Base-by-base conservation (phyloP, 192 early-diverging fungal species). In the Umbelopsis sp. region DNA sequence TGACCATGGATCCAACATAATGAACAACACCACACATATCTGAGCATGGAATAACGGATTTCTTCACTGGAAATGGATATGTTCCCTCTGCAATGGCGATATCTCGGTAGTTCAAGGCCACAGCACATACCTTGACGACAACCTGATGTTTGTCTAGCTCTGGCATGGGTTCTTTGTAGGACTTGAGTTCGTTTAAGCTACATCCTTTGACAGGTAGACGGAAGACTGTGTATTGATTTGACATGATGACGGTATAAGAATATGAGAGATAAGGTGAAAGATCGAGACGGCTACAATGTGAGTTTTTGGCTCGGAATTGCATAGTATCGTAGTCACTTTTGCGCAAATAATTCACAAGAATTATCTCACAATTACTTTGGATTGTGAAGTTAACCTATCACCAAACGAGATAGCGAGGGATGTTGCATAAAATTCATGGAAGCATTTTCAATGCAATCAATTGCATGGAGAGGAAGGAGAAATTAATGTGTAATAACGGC, bases 91-190 rank as follows among this genome's bases (percentile, higher is more conserved):
- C 45, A 17, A 73, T 59, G 4, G 50, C 38, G 0, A 73, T 29
- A 26, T 73, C 72, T 4, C 72, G 45, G 49, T 73, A 54, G 52
- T 54, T 54, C 26, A 54, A 12, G 4, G 52, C 10, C 6, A 54
- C 52, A 1, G 26, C 29, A 22, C 68, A 43, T 11, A 74, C 54
- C 32, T 53, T 44, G 21, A 74, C 26, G 8, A 67, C 29, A 3
- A 74, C 66, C 50, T 59, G 51, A 16, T 59, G 70, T 45, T 36
- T 50, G 34, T 62, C 53, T 1, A 71, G 17, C 11, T 53, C 52
- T 17, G 54, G 36, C 24, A 71, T 36, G 10, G 52, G 51, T 20
- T 71, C 70, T 34, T 71, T 26, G 26, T 59, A 17, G 3, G 54
- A 49, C 5, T 49, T 49, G 47, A 49, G 16, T 4, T 1, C 17